These are phyloP conservation scores for Aspergillus asperescens DNA, from an alignment of 495 filamentous ascomycete genomes.

Conservation along the genomic window DNA sequence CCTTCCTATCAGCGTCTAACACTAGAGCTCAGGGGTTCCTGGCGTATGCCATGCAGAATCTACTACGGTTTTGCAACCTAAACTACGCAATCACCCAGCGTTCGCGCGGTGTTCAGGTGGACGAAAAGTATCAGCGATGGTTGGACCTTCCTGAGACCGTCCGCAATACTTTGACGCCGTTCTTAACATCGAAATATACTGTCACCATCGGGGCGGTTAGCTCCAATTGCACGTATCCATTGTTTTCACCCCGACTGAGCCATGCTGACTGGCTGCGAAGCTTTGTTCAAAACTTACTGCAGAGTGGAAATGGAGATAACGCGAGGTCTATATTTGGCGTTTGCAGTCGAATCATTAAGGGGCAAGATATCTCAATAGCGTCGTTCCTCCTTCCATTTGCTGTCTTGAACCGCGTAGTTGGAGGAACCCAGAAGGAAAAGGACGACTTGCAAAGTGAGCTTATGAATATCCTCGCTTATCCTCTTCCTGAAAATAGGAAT, in stretches of 20 bases:
- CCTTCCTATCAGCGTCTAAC: conserved; percentile 84
- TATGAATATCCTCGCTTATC: conserved; percentile 57
- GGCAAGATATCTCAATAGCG: conserved; percentile 75
- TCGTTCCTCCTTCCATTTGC: conserved; percentile 84
- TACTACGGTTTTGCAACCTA: conserved; percentile 71
- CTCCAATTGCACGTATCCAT: conserved; percentile 63
- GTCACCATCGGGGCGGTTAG: conserved; percentile 52
- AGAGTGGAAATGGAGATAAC: conserved; percentile 63
- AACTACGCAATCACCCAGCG: conserved; percentile 51
- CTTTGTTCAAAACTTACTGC: conserved; percentile 76
- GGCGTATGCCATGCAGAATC: conserved; percentile 87
- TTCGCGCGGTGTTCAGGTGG: conserved; percentile 46
- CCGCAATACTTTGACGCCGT: conserved; percentile 76
- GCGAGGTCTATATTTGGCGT: conserved; percentile 70
- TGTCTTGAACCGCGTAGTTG: conserved; percentile 70
- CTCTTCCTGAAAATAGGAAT: conserved; percentile 51
- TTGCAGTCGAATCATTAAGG: conserved; percentile 70
- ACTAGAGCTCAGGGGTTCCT: conserved; percentile 83
- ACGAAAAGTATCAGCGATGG: conserved; percentile 66
- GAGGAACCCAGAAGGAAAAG: conserved; percentile 59
- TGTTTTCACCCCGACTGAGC: conserved; percentile 57
- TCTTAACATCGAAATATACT: conserved; percentile 73
- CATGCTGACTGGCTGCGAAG: conserved; percentile 76
- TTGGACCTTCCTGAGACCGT: conserved; percentile 63
- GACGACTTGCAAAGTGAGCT: conserved; percentile 68